Percentiles rank a stretch among this genome's conserved stretches.
These are phyloP conservation scores for Talaromyces sp. DNA, from an alignment of 2,329 filamentous ascomycete species.

Conservation along the genomic window DNA sequence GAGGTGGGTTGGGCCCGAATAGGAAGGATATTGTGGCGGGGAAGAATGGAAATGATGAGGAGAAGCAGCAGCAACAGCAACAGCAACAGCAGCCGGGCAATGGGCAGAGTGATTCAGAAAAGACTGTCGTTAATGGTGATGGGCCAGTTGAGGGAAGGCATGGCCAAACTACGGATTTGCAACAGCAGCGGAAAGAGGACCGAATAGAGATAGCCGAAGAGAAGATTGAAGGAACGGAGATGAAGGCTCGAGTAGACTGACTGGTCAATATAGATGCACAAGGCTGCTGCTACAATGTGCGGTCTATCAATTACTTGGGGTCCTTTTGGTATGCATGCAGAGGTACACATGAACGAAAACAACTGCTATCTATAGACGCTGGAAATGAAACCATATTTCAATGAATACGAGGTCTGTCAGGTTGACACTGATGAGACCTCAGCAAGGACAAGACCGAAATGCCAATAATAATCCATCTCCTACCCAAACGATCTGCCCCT, in stretches of 20 bases:
- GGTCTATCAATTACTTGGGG: too few relatives aligned
- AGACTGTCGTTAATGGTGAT: background rate
- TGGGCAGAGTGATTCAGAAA: slow-evolving; percentile 3
- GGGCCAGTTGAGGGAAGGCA: slow-evolving; percentile 18
- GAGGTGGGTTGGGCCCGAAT: slow-evolving; percentile 50
- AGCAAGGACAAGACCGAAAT: background rate
- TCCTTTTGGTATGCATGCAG: too few relatives aligned
- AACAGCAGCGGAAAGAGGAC: background rate
- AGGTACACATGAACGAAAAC: too few relatives aligned
- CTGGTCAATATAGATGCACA: background rate
- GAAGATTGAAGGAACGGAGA: background rate
- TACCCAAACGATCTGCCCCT: background rate
- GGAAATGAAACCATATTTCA: background rate
- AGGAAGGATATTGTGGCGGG: slow-evolving; percentile 5
- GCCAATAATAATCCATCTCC: background rate
- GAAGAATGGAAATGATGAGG: slow-evolving; percentile 1
- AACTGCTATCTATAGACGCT: background rate
- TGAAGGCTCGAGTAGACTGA: background rate
- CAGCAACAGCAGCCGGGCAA: background rate
- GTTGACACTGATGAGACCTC: background rate
- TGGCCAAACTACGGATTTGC: too few relatives aligned
- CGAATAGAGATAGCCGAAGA: background rate
- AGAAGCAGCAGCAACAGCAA: slow-evolving; percentile 9
- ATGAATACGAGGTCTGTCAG: background rate
- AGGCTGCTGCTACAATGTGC: background rate